Base-by-base conservation (phyloP, 345 rosid species). In the Viola odorata region DNA sequence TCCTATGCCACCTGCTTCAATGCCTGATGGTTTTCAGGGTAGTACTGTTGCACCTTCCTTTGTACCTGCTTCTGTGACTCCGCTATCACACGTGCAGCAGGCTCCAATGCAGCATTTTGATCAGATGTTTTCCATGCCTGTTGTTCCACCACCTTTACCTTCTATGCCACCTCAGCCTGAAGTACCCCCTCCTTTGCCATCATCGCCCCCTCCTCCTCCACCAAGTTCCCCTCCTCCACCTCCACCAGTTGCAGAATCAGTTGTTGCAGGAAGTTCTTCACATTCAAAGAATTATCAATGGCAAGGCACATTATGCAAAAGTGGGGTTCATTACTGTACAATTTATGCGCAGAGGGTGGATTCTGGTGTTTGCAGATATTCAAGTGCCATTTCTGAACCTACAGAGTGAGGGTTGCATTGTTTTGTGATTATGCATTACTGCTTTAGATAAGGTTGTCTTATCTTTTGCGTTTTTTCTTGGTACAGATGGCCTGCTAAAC, bases 401-500 rank as follows among this genome's bases (percentile, higher is more conserved):
- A 61, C 82, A 39, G 92, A 88, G 99, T 94, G 78, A 78, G 96
- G 60, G 58, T 40, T 58, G 68, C 50, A 7, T 17, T 65, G 37
- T 53, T 23, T 52, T 60, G 36, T 52, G 47, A 37, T 59, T 64
- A 48, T 12, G 17, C 15, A 1, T 48, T 48, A 8, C 15, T 12
- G 15, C 13, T 3, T 48, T 12, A 48, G 17, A 58, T 41, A 16
- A 50, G 2, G 32, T 23, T 55, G 39, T 53, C 59, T 53, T 36
- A 56, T 54, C 37, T 11, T 71, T 42, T 36, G 42, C 37, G 51
- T 41, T 71, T 17, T 61, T 74, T 63, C 38, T 61, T 80, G 70
- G 58, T 75, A 75, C 96, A 90, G 99, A 69, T 94, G 99, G 99
- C 99, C 97, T 51, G 67, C 75, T 48, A 94, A 80, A 81, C 62